Percentiles rank a stretch among this genome's conserved stretches.
These are phyloP conservation scores for Waltergamsia citrina DNA, from an alignment of 2,329 filamentous ascomycete species.

Conservation along the genomic window DNA sequence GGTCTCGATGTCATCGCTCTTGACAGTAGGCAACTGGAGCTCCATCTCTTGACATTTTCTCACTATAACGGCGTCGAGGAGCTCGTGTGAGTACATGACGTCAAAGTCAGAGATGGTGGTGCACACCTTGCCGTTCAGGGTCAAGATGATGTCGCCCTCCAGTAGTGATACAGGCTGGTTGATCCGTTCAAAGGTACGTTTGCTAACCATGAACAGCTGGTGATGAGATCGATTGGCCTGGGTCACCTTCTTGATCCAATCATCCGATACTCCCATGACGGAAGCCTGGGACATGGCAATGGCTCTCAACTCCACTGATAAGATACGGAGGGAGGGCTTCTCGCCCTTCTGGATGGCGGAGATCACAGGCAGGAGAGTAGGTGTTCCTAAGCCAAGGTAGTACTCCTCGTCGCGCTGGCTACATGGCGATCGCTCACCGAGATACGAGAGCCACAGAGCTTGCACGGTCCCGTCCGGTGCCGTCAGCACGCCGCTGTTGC, in stretches of 20 bases:
- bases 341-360: constrained; percentile 73
- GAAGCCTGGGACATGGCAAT: constrained; percentile 96
- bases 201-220: constrained; percentile 97
- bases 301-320: constrained; percentile 89
- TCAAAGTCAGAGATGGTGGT: constrained; percentile 90
- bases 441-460: constrained; percentile 92
- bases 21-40: constrained; percentile 73
- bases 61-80: constrained; percentile 77
- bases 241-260: constrained; percentile 90
- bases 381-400: constrained; percentile 83
- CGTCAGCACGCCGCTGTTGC: constrained; percentile 87
- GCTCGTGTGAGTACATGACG: constrained; percentile 86
- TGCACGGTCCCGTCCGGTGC: constrained; percentile 87
- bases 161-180: constrained; percentile 49
- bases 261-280: constrained; percentile 92
- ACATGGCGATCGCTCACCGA: constrained; percentile 75
- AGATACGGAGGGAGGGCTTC: constrained; percentile 74
- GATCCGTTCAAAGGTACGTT: constrained; percentile 61
- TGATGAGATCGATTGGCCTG: constrained; percentile 84
- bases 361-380: constrained; percentile 81
- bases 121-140: constrained; percentile 83
- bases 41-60: constrained; percentile 72
- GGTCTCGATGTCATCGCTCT: constrained; percentile 86
- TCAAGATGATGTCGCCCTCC: constrained; percentile 89
- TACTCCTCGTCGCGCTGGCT: constrained; percentile 91